These are phyloP conservation scores for Pythium utonaiense DNA, from an alignment of 352 stramenopile genomes.

Conservation along the genomic window DNA sequence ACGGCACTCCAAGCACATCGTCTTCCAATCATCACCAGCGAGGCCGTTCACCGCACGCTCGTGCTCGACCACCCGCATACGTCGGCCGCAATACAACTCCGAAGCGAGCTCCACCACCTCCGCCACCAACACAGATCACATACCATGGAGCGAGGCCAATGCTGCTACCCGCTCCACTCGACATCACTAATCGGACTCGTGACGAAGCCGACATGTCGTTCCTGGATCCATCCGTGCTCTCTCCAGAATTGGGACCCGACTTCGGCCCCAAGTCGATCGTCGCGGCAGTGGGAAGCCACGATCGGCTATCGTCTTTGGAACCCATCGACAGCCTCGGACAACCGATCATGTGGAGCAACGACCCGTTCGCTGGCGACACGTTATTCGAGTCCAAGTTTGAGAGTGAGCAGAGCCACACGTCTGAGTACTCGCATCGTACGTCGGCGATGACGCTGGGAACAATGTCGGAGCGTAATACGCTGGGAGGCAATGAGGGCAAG, in stretches of 20 bases:
- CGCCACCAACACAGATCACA: not conserved
- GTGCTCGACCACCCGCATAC: not conserved
- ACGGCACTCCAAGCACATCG: not conserved
- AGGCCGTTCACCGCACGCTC: not conserved
- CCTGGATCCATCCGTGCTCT: slow-evolving; percentile 29
- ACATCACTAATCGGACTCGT: not conserved
- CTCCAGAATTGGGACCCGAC: not conserved
- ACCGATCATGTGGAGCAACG: not conserved
- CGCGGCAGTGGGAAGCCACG: slow-evolving; percentile 40
- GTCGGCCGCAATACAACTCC: not conserved
- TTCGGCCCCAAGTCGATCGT: slow-evolving; percentile 27
- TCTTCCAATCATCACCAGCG: not conserved
- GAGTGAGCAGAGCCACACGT: not conserved
- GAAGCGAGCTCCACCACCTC: not conserved
- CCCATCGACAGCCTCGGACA: slow-evolving; percentile 1
- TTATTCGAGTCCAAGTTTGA: not conserved
- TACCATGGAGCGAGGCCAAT: slow-evolving; percentile 1
- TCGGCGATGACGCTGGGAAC: not conserved
- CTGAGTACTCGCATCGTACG: not conserved
- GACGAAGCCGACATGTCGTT: slow-evolving; percentile 29
- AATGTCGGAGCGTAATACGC: not conserved
- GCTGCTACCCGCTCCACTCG: not conserved
- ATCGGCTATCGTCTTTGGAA: slow-evolving; percentile 1
- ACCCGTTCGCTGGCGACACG: not conserved
- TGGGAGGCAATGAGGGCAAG: not conserved